Base-by-base conservation (phyloP, 352 stramenopile genomes). In the Phytopythium helicoides region DNA sequence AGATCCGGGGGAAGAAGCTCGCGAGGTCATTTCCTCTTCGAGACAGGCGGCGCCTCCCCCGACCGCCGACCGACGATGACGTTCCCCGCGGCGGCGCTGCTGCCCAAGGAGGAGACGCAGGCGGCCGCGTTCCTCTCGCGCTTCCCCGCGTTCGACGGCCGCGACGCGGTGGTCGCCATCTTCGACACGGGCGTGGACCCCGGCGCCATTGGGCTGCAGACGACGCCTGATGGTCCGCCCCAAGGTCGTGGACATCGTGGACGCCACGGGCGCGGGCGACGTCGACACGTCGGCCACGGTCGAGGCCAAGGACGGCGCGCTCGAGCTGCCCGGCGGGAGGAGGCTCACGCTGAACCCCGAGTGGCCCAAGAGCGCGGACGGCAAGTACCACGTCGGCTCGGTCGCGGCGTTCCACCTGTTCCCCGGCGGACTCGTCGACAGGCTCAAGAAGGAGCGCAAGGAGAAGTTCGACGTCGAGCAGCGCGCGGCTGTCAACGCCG, bases 101-200 rank as follows among this genome's bases (percentile, higher is more conserved):
- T 98, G 37, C 94, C 94, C 45, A 98, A 97, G 58, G 72, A 94
- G 42, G 92, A 98, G 71, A 98, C 92, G 19, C 74, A 93, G 28
- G 86, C 84, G 11, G 73, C 76, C 46, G 53, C 64, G 19, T 95
- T 98, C 54, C 53, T 97, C 28, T 46, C 80, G 49, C 62, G 73
- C 19, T 85, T 94, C 58, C 91, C 93, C 12, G 51, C 76, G n/a
- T 95, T 81, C 59, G 92, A 98, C 75, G 96, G 96, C 8, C 80
- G 83, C 44, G 83, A 87, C 56, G 78, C 97, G 0, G 78, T 96
- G 15, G 92, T 98, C 33, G 93, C 86, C n/a, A 92, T 99, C 58
- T 84, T 99, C 40, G 96, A 99, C 77, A 98, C 96, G 22, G 96
- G 96, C 39, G 89, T 98, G 52, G 96, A 99, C 64, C 91, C 93